These are phyloP conservation scores for Xylaria sp. DNA, from an alignment of 2,329 filamentous ascomycete genomes.

Conservation along the genomic window DNA sequence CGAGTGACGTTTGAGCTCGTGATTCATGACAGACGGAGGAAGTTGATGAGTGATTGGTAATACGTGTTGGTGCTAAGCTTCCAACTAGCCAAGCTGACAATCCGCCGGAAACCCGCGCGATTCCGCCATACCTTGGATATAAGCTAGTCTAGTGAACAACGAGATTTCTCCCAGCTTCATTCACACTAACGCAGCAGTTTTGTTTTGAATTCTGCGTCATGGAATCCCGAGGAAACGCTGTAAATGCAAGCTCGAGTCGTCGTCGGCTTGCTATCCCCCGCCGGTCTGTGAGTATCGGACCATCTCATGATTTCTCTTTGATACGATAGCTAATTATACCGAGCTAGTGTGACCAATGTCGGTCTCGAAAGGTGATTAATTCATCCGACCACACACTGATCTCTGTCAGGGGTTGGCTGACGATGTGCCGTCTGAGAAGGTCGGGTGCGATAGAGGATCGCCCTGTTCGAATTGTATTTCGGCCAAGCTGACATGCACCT, in stretches of 20 bases:
- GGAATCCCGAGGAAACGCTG: conserved; percentile 35
- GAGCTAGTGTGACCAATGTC: conserved; percentile 49
- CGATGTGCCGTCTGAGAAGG: conserved; percentile 29
- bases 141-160: background rate
- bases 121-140: background rate
- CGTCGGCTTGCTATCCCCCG: conserved; percentile 39
- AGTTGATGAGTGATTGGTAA: conserved; percentile 1
- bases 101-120: conserved; percentile 5
- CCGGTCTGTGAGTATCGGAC: conserved; percentile 40
- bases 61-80: background rate
- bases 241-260: conserved; percentile 20
- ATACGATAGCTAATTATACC: conserved; percentile 14
- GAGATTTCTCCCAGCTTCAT: background rate
- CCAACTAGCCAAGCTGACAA: background rate
- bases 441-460: conserved; percentile 47
- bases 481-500: conserved; percentile 48
- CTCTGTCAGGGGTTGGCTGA: background rate
- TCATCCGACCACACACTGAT: conserved; percentile 1
- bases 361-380: conserved; percentile 44
- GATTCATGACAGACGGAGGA: background rate
- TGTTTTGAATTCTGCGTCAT: background rate
- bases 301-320: background rate
- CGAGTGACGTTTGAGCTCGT: background rate
- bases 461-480: conserved; percentile 51
- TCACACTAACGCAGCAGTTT: background rate